Percentiles rank a stretch among this genome's conserved stretches.
These are phyloP conservation scores for Galeopsis tetrahit DNA, from an alignment of 257 asterid species.

Conservation along the genomic window DNA sequence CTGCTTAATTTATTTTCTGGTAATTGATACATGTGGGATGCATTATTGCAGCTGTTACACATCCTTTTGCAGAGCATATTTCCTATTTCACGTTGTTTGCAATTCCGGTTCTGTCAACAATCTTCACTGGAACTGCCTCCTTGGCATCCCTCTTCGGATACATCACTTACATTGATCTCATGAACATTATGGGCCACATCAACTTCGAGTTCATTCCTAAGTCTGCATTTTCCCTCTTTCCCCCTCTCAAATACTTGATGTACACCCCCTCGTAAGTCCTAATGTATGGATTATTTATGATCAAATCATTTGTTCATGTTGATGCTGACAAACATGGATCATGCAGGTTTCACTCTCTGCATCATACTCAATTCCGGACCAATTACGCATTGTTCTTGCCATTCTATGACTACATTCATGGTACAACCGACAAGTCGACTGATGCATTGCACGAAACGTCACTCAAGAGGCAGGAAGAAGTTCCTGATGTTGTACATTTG, in stretches of 20 bases:
- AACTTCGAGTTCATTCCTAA: conserved; percentile 66
- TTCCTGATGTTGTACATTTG: conserved; percentile 56
- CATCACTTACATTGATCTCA: conserved; percentile 53
- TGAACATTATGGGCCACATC: conserved; percentile 72
- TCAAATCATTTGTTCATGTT: too few species aligned
- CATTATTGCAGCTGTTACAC: conserved; percentile 51
- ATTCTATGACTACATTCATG: conserved; percentile 57
- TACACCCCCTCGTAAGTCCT: conserved; percentile 75
- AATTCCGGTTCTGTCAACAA: conserved; percentile 42
- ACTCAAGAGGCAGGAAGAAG: conserved; percentile 45
- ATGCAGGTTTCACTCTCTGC: conserved; percentile 68
- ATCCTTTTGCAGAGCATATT: conserved; percentile 63
- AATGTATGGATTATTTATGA: too few species aligned
- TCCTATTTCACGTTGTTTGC: conserved; percentile 47
- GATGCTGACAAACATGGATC: not conserved
- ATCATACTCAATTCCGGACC: conserved; percentile 68
- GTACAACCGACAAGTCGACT: conserved; percentile 53
- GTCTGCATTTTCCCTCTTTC: conserved; percentile 44
- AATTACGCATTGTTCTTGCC: conserved; percentile 71
- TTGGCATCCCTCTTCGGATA: conserved; percentile 43
- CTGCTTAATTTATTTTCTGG: not conserved
- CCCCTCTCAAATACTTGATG: conserved; percentile 67
- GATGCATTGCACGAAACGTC: conserved; percentile 45
- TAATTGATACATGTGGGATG: not conserved
- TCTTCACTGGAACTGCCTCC: conserved; percentile 39